phyloP scores from a whole-genome alignment of 139 green algal species.

The Pleodorina starrii region DNA sequence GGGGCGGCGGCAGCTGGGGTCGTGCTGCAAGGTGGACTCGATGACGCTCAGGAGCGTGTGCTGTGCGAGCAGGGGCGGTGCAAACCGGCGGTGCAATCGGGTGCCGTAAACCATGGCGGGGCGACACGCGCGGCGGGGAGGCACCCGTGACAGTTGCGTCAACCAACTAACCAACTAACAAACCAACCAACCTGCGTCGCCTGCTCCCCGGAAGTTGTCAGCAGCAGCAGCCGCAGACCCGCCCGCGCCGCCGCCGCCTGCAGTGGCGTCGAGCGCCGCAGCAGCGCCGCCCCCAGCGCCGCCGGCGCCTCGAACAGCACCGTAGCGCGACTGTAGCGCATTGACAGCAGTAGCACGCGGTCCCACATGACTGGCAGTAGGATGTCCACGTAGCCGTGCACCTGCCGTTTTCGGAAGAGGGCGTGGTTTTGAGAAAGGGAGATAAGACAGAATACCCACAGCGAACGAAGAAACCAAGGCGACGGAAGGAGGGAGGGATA shows the following conservation, averaged over 20 bases:
- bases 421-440: too few species aligned
- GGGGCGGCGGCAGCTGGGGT: neutral
- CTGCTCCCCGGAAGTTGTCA: neutral
- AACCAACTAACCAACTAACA: too few species aligned
- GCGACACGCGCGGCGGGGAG: too few species aligned
- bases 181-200: conserved; percentile 30
- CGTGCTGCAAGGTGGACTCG: neutral
- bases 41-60: neutral
- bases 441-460: too few species aligned
- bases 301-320: conserved; percentile 38
- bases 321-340: conserved; percentile 14
- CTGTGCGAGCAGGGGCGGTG: neutral
- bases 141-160: too few species aligned
- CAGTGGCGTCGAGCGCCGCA: conserved; percentile 9
- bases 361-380: conserved; percentile 30
- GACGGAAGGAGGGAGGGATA: too few species aligned
- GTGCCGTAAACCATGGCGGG: too few species aligned
- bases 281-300: neutral
- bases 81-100: too few species aligned
- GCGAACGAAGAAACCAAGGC: too few species aligned
- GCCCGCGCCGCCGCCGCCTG: conserved; percentile 11
- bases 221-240: conserved; percentile 25
- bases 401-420: too few species aligned
- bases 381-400: neutral
- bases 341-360: conserved; percentile 28